These are phyloP conservation scores for Cardamine chenopodiifolia DNA, from an alignment of 345 rosid genomes.

Conservation along the genomic window DNA sequence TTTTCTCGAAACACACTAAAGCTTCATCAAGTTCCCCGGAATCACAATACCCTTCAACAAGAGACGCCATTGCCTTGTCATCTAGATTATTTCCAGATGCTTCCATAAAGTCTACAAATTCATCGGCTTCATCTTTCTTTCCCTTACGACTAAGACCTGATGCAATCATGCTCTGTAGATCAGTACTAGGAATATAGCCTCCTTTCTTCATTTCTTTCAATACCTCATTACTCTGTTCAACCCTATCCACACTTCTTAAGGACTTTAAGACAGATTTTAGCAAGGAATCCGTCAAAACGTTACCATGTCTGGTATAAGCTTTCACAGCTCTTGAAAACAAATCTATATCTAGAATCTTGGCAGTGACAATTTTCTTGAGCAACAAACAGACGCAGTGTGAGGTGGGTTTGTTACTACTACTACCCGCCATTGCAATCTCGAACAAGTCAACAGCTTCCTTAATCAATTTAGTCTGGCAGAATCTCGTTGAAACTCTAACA, in stretches of 20 bases:
- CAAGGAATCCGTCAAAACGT: slow-evolving; percentile 60
- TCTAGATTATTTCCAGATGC: slow-evolving; percentile 57
- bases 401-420: slow-evolving; percentile 60
- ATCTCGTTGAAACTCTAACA: slow-evolving; percentile 54
- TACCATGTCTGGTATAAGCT: slow-evolving; percentile 55
- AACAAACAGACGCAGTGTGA: slow-evolving; percentile 53
- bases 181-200: slow-evolving; percentile 53
- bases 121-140: slow-evolving; percentile 54
- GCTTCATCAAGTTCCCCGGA: slow-evolving; percentile 74
- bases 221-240: slow-evolving; percentile 58
- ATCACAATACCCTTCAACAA: slow-evolving; percentile 72
- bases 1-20: slow-evolving; percentile 52
- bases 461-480: slow-evolving; percentile 64
- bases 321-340: slow-evolving; percentile 70
- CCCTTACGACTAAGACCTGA: slow-evolving; percentile 61
- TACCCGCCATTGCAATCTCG: slow-evolving; percentile 65
- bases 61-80: slow-evolving; percentile 60
- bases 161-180: slow-evolving; percentile 59
- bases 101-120: slow-evolving; percentile 56
- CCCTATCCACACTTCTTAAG: slow-evolving; percentile 62
- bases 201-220: slow-evolving; percentile 65
- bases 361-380: slow-evolving; percentile 65
- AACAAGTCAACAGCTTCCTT: slow-evolving; percentile 77
- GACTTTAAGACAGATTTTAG: slow-evolving; percentile 71
- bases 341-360: slow-evolving; percentile 60